These are phyloP conservation scores for Epichloe scottii DNA, from an alignment of 2,329 filamentous ascomycete species.

Conservation along the genomic window DNA sequence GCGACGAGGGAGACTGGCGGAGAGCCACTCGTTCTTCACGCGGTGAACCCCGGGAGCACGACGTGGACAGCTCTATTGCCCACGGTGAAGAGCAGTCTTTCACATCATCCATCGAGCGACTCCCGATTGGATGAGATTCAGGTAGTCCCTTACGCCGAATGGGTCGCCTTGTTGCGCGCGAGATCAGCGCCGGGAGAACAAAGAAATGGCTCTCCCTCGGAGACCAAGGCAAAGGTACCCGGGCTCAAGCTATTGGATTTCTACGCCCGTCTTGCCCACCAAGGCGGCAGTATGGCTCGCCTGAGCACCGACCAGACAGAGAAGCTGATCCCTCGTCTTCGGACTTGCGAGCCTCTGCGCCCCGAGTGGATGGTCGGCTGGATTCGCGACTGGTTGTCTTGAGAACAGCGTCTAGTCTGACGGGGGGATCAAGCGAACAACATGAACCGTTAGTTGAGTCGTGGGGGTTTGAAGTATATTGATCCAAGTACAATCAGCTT, in stretches of 20 bases:
- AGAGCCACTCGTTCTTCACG: slow-evolving; percentile 2
- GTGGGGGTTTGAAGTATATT: too few species aligned
- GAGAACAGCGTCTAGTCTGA: not conserved
- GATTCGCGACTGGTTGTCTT: slow-evolving; percentile 1
- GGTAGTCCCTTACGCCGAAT: not conserved
- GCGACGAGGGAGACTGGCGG: not conserved
- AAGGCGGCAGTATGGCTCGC: not conserved
- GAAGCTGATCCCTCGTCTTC: not conserved
- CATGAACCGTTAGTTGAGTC: too few species aligned
- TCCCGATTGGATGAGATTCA: not conserved
- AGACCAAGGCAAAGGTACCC: not conserved
- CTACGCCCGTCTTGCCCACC: not conserved
- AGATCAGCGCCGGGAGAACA: not conserved
- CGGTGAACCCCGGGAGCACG: slow-evolving; percentile 3
- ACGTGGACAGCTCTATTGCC: slow-evolving; percentile 3
- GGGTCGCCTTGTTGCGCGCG: not conserved
- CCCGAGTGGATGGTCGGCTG: slow-evolving; percentile 6
- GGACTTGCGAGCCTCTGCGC: not conserved
- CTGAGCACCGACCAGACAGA: not conserved
- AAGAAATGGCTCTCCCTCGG: not conserved
- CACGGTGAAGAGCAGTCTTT: not conserved
- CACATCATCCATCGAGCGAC: not conserved
- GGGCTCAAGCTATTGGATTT: slow-evolving; percentile 6
- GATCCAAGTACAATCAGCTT: too few species aligned
- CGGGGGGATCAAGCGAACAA: too few species aligned